Evolutionary conservation across 495 filamentous ascomycete species (phyloP).

Genomic region (Penicillium herquei): DNA sequence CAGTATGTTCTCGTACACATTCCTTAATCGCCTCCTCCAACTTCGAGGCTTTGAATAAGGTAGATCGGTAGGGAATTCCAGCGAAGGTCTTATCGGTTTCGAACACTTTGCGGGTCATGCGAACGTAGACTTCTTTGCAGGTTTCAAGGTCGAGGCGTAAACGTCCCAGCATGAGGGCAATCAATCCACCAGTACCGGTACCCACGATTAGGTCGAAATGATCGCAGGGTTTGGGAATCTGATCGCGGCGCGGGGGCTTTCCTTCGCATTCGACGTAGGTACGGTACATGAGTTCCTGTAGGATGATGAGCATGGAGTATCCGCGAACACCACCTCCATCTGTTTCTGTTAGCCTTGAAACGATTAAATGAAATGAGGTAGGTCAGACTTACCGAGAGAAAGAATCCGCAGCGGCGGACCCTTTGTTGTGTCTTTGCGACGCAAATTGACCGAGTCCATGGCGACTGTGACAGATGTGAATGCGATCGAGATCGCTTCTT

Average conservation of each 20-base stretch:
- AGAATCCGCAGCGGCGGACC: constrained; percentile 89
- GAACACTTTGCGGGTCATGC: constrained; percentile 90
- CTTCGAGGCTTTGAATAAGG: constrained; percentile 92
- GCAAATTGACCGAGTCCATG: constrained; percentile 42
- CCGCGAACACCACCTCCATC: constrained; percentile 96
- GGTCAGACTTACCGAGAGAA: constrained; percentile 69
- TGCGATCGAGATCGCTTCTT: constrained; percentile 12
- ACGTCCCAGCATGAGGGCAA: constrained; percentile 93
- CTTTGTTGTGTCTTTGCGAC: constrained; percentile 90
- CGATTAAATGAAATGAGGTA: not conserved
- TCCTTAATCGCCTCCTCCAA: constrained; percentile 92
- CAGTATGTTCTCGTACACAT: constrained; percentile 82
- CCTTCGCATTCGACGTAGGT: constrained; percentile 84
- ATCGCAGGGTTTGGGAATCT: constrained; percentile 96
- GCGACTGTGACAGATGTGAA: constrained; percentile 9
- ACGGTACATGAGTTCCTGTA: constrained; percentile 94
- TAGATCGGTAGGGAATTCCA: constrained; percentile 89
- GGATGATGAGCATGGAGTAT: constrained; percentile 93
- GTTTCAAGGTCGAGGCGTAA: constrained; percentile 90
- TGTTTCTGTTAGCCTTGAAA: constrained; percentile 34
- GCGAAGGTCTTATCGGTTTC: constrained; percentile 97
- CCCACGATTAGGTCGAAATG: constrained; percentile 97
- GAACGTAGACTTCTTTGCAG: constrained; percentile 93
- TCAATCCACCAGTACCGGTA: constrained; percentile 91
- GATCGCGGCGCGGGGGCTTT: constrained; percentile 73